Base-by-base conservation (phyloP, 352 stramenopile genomes). In the Phytophthora sp. region DNA sequence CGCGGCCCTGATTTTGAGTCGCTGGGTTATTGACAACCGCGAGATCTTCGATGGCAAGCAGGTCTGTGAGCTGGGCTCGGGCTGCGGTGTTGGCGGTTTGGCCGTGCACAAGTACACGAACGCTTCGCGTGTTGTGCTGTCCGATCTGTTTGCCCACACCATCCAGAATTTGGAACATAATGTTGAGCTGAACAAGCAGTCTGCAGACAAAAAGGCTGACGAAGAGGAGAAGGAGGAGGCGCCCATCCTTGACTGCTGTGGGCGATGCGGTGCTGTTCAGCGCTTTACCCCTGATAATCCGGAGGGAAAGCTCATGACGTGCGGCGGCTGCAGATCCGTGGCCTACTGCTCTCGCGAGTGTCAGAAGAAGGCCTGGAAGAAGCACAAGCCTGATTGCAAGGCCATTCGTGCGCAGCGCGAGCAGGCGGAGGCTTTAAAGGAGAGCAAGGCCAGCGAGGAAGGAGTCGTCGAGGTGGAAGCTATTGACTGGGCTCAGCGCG, bases 281-380 rank as follows among this genome's bases (percentile, higher is more conserved):
- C 76, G 77, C 3, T 95, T 94, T 65, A 84, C 76, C 7, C 55
- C 82, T 2, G 87, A 95, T 20, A 95, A 95, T 38, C 85, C 82
- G n/a, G 87, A 95, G 12, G 87, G 87, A 4, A 93, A 93, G 49
- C 77, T 95, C n/a, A 88, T 93, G 73, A 87, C 87, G 54, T 96
- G 89, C 42, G 84, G 79, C 13, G 80, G 78, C 8, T 97, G 88
- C 66, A 79, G 76, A 41, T 70, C 62, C 10, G 76, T 82, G n/a
- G 72, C 74, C n/a, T 96, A 95, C 67, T 96, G 88, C 74, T 92
- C 80, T 13, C 86, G 85, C 17, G 84, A 84, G 45, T 95, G 86
- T 42, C 88, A 96, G 65, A 94, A 94, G 71, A 88, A 89, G 41
- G 87, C 85, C 4, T 96, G 87, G 87, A 95, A 91, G 50, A 68